Conservation (phyloP, 2,329 filamentous ascomycete genomes). For the Kalmusia sp. region DNA sequence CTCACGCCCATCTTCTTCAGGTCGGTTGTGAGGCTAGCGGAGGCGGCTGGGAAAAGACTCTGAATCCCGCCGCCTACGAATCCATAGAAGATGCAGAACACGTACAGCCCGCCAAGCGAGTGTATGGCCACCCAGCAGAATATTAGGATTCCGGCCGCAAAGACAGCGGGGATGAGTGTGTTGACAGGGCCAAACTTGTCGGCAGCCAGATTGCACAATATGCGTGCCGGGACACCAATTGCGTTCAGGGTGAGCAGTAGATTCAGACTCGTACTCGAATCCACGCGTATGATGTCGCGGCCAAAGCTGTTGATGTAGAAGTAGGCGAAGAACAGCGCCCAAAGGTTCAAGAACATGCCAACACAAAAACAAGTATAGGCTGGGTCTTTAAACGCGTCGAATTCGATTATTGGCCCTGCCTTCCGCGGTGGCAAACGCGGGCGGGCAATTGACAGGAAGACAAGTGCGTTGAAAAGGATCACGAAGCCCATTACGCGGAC, state of each 20-base stretch:
- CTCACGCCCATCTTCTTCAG: slow-evolving; percentile 52
- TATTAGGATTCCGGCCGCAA: slow-evolving; percentile 41
- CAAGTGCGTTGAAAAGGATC: slow-evolving; percentile 23
- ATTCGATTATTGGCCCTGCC: slow-evolving; percentile 46
- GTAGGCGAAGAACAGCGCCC: slow-evolving; percentile 48
- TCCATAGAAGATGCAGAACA: slow-evolving; percentile 55
- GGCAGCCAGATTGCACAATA: slow-evolving; percentile 56
- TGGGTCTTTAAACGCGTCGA: slow-evolving; percentile 43
- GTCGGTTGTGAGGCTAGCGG: slow-evolving; percentile 53
- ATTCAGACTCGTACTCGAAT: slow-evolving; percentile 28
- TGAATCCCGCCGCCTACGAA: slow-evolving; percentile 57
- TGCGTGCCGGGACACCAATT: slow-evolving; percentile 57
- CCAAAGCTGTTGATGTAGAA: slow-evolving; percentile 50
- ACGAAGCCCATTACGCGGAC: slow-evolving; percentile 40
- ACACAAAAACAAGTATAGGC: slow-evolving; percentile 40
- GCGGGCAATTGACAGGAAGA: slow-evolving; percentile 6
- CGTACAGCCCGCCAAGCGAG: slow-evolving; percentile 47
- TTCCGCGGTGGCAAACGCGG: slow-evolving; percentile 43
- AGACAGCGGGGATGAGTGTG: slow-evolving; percentile 42
- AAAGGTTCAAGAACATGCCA: slow-evolving; percentile 34
- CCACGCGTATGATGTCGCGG: slow-evolving; percentile 45
- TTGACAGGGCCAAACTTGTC: slow-evolving; percentile 53
- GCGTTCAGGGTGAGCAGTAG: slow-evolving; percentile 57
- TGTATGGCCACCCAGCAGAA: slow-evolving; percentile 53
- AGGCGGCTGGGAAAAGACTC: slow-evolving; percentile 51